These are phyloP conservation scores for Solanum infundibuliforme DNA, from an alignment of 257 asterid species.

Conservation along the genomic window DNA sequence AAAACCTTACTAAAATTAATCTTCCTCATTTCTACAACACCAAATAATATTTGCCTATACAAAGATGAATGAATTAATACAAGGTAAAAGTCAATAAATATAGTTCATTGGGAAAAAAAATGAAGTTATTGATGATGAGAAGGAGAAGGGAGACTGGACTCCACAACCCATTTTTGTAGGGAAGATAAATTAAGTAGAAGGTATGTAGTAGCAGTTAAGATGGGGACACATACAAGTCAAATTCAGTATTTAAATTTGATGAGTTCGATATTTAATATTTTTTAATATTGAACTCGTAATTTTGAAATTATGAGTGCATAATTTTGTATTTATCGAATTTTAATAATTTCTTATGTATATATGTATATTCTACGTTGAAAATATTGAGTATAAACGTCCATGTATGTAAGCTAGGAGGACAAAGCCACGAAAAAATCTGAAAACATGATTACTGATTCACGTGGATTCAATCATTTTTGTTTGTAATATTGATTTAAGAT, in stretches of 20 bases:
- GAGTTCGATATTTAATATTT: background rate
- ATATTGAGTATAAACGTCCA: background rate
- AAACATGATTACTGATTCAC: background rate
- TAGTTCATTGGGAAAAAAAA: background rate
- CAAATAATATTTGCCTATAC: background rate
- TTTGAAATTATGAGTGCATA: background rate
- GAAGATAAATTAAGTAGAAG: background rate
- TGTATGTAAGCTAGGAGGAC: background rate
- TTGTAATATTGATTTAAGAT: background rate
- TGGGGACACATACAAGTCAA: background rate
- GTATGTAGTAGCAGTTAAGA: background rate
- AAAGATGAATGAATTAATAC: background rate
- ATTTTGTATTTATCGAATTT: background rate
- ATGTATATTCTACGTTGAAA: background rate
- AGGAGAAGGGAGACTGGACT: background rate
- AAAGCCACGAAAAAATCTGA: background rate
- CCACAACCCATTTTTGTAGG: background rate
- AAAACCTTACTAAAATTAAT: constrained; percentile 25
- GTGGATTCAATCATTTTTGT: accelerated
- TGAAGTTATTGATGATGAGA: background rate
- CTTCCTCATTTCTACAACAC: constrained; percentile 23
- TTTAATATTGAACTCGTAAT: background rate
- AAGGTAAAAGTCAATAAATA: background rate
- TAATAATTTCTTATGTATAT: background rate
- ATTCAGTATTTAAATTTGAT: background rate